Base-by-base conservation (phyloP, 345 rosid species). In the Melaleuca quinquenervia region DNA sequence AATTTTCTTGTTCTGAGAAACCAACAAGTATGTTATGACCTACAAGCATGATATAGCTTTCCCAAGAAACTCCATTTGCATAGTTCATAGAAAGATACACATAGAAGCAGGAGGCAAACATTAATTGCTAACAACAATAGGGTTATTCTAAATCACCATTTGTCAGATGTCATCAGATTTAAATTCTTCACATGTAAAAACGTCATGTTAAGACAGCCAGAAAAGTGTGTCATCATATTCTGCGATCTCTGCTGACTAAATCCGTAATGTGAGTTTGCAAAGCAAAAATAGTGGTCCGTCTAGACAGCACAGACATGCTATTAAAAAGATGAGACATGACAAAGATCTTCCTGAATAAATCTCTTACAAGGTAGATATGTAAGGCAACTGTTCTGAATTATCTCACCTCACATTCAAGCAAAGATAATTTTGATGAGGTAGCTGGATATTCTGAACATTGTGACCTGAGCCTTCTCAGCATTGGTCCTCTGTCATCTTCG, bases 381-480 rank as follows among this genome's bases (percentile, higher is more conserved):
- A 54, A 54, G 58, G 58, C 24, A 32, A 64, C 78, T 91, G 86
- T 90, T 93, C 96, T 94, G 93, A 89, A 87, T 90, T 86, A 76
- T 88, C 94, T 87, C 84, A 95, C 99, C 98, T 91, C 89, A 88
- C 89, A 85, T 50, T 84, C 82, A 27, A 84, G 82, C 74, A 82
- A 85, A 11, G 85, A 83, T n/a, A 85, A 87, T 75, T 88, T 85
- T 76, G 89, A 87, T 87, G 92, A 88, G 86, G 90, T 91, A 85
- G 90, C 89, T 76, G 93, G 91, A 87, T 86, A 87, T 70, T 89
- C 88, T 32, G 92, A 85, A 86, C 44, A 64, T 52, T 84, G 87
- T 86, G 90, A 82, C 78, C 50, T 54, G 78, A 85, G 85, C 51
- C 89, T 87, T 82, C 87, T 88, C 55, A 85, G 82, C 21, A 85